Conservation (phyloP, 305 asterid species). For the Salvia sclarea region DNA sequence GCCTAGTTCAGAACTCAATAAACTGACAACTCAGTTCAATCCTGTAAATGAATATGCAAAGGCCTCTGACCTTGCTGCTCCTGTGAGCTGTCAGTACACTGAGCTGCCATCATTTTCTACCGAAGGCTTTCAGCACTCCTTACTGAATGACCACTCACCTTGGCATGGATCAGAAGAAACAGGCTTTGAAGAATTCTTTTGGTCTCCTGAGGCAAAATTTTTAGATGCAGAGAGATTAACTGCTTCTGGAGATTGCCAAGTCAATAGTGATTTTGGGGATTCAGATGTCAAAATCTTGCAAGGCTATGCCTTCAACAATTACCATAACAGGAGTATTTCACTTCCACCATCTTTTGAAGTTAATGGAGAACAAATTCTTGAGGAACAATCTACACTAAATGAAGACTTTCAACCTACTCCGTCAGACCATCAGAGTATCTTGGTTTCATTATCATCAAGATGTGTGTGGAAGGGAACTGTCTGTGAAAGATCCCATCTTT, state of each 20-base stretch:
- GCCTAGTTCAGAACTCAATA: constrained; percentile 49
- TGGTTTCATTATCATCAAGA: constrained; percentile 88
- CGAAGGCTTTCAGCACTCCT: constrained; percentile 36
- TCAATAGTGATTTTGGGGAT: constrained; percentile 34
- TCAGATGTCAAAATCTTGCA: constrained; percentile 38
- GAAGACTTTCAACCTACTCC: constrained; percentile 86
- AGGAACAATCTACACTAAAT: constrained; percentile 45
- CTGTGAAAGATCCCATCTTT: constrained; percentile 90
- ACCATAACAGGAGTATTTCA: constrained; percentile 40
- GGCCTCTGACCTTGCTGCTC: constrained; percentile 32
- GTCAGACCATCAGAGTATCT: constrained; percentile 91
- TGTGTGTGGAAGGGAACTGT: constrained; percentile 97
- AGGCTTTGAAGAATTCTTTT: constrained; percentile 26
- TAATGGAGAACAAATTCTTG: constrained; percentile 44
- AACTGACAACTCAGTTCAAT: constrained; percentile 35
- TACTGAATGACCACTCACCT: constrained; percentile 42
- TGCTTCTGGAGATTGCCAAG: constrained; percentile 34
- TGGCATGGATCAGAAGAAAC: constrained; percentile 39
- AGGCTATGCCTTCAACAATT: constrained; percentile 38
- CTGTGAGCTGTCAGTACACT: constrained; percentile 38
- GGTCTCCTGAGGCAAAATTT: constrained; percentile 38
- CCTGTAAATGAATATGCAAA: constrained; percentile 39
- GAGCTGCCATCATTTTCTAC: constrained; percentile 44
- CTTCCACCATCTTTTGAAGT: constrained; percentile 40
- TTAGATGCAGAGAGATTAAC: constrained; percentile 36